Conservation (phyloP, 768 basidiomycete genomes). For the Pholiota molesta region DNA sequence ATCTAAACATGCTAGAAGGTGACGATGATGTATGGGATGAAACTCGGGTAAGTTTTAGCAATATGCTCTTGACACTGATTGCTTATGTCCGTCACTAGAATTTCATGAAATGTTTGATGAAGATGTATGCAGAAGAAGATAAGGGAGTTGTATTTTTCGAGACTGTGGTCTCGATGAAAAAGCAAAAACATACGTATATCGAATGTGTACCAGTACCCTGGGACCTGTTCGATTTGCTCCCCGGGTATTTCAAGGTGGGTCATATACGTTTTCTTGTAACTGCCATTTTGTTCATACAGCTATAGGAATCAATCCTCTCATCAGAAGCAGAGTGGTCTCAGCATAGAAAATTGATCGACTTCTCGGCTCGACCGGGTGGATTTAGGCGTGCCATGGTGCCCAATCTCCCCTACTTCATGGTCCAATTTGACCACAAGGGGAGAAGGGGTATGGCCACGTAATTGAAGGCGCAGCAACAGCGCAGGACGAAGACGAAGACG, state of each 20-base stretch:
- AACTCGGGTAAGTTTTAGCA: conserved; percentile 62
- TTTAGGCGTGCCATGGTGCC: conserved; percentile 96
- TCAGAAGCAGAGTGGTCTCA: conserved; percentile 98
- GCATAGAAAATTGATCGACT: conserved; percentile 96
- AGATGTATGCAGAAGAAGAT: conserved; percentile 91
- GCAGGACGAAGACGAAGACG: conserved; percentile 64
- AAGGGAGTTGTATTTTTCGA: conserved; percentile 96
- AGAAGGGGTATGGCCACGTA: conserved; percentile 97
- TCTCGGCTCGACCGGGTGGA: conserved; percentile 85
- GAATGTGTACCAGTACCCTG: conserved; percentile 94
- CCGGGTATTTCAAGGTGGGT: conserved; percentile 88
- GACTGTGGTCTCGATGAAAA: conserved; percentile 83
- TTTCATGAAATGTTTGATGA: conserved; percentile 92
- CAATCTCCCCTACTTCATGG: conserved; percentile 98
- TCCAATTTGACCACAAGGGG: conserved; percentile 97
- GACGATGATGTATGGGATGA: conserved; percentile 99
- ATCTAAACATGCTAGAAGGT: conserved; percentile 86
- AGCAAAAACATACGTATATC: conserved; percentile 90
- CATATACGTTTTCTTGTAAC: background rate
- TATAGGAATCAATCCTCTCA: conserved; percentile 87
- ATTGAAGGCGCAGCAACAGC: conserved; percentile 87
- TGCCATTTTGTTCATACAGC: background rate
- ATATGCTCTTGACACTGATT: background rate
- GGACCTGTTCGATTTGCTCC: conserved; percentile 83
- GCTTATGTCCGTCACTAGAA: conserved; percentile 41